These are phyloP conservation scores for Retiboletus flavoniger DNA, from an alignment of 1,284 basidiomycete species.

Conservation along the genomic window DNA sequence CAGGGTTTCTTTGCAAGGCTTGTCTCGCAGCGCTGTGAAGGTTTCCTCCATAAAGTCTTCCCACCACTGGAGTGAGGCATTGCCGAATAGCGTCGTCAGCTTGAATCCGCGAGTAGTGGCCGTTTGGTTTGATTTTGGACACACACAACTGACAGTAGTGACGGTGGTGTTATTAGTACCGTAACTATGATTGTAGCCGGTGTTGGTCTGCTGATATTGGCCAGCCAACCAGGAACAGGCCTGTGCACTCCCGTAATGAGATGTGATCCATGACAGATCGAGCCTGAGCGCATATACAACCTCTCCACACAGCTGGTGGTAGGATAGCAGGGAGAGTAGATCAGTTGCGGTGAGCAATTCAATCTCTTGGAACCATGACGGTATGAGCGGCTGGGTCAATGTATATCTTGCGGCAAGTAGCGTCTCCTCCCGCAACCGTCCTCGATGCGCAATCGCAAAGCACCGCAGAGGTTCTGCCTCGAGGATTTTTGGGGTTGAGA, in stretches of 20 bases:
- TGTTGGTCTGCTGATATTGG: not conserved
- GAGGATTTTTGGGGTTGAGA: not conserved
- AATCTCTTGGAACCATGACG: not conserved
- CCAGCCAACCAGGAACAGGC: slow-evolving; percentile 9
- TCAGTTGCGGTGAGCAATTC: not conserved
- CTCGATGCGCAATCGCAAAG: not conserved
- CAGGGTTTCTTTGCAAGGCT: slow-evolving; percentile 17
- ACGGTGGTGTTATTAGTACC: not conserved
- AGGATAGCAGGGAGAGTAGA: not conserved
- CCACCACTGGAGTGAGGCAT: slow-evolving; percentile 14
- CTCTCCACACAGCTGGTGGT: slow-evolving; percentile 10
- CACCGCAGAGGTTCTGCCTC: not conserved
- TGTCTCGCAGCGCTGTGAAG: slow-evolving; percentile 11
- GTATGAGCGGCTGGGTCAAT: not conserved
- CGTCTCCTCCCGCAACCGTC: not conserved
- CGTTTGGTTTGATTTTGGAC: not conserved
- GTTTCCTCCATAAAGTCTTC: slow-evolving; percentile 15
- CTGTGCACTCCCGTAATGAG: not conserved
- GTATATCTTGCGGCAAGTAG: not conserved
- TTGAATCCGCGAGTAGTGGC: not conserved
- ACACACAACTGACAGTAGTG: slow-evolving; percentile 1
- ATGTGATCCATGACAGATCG: slow-evolving; percentile 3
- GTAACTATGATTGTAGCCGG: not conserved
- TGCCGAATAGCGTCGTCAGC: not conserved
- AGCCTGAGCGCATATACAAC: slow-evolving; percentile 11